Base-by-base conservation (phyloP, 2,329 filamentous ascomycete genomes). In the Neopestalotiopsis sp. region DNA sequence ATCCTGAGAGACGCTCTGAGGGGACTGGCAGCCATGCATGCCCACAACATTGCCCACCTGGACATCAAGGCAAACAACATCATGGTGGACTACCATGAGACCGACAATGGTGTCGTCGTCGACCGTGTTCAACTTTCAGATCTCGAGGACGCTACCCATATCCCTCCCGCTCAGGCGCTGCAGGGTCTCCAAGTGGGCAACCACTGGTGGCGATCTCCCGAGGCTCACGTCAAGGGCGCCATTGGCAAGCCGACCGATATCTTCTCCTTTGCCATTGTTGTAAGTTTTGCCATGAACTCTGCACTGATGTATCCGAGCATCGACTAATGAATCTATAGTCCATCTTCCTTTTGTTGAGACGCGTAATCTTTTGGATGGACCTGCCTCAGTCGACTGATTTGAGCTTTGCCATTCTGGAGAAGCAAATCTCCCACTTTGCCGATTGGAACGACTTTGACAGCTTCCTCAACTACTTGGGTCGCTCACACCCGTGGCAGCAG, bases 381-480 rank as follows among this genome's bases (percentile, higher is more conserved):
- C 79, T 72, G 69, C 79, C 72, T 67, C 75, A 71, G 70, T 79
- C 73, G 70, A 77, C 74, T 72, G 80, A 82, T 57, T 76, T 76
- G n/a, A 75, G 82, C 60, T 78, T 77, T 58, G 75, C 81, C 71
- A 80, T 85, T 45, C 73, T 85, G 52, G 79, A 82, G 70, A 80
- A 81, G 28, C 84, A 85, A 70, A 78, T 85, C 14, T 86, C 83
- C 3, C 83, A 82, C 71, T 86, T 86, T 73, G 80, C 79, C 57
- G 80, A 85, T 70, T 75, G 77, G 74, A 74, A 83, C 4, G 78
- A 80, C 52, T 77, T 84, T 52, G 75, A 79, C 45, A 79, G 76
- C 24, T 77, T 85, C 67, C 71, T 86, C 49, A 75, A 79, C 62
- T 79, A 82, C 72, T 78, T 85, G 60, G 81, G 80, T 34, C 74